Evolutionary conservation across 108 stramenopile species (phyloP), one percentile per base, ranked within the genome.

Genomic region (Cyclotella baltica): DNA sequence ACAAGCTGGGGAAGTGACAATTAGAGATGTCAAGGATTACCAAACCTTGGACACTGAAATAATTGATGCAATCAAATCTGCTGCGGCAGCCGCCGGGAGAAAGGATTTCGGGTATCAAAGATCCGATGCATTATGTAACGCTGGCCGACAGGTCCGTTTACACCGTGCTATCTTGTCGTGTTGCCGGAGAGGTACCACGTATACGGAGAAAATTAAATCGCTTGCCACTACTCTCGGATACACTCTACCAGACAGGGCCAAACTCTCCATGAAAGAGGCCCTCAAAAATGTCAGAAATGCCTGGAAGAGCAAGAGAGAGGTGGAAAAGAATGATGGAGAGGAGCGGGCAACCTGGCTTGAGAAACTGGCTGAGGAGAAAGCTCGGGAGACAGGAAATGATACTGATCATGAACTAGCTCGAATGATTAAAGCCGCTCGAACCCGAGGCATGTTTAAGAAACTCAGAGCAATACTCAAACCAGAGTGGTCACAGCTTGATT

Each of bases 41-140:
- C 28, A 30, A 28, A 11, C 4, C 4, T 19, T 59, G 8, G 58
- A 59, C 29, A 11, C 27, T 28, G 58, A 59, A 30, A 59, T 30
- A 8, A 59, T 18, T 6, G 8, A 18, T 11, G 58, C 58, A 59
- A 59, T 59, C 4, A 5, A 9, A 30, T 23, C 58, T 33, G 28
- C 58, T 8, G 58, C 58, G 2, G 6, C 5, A 59, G 16, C 6
- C 5, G 31, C 58, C 58, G 58, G 58, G 11, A 5, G 58, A 31
- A 30, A 8, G 30, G 18, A 59, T 30, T 59, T 30, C 18, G 58
- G 58, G 23, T 59, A 59, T 59, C 58, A 59, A 28, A 6, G 58
- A 27, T 59, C 58, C 4, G 11, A 30, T 16, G 58, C 4, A 8
- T 18, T 59, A 30, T 5, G 5, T 16, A 9, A 30, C 4, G 58